Conservation (phyloP, 2,329 filamentous ascomycete genomes). For the Fusarium equiseti region DNA sequence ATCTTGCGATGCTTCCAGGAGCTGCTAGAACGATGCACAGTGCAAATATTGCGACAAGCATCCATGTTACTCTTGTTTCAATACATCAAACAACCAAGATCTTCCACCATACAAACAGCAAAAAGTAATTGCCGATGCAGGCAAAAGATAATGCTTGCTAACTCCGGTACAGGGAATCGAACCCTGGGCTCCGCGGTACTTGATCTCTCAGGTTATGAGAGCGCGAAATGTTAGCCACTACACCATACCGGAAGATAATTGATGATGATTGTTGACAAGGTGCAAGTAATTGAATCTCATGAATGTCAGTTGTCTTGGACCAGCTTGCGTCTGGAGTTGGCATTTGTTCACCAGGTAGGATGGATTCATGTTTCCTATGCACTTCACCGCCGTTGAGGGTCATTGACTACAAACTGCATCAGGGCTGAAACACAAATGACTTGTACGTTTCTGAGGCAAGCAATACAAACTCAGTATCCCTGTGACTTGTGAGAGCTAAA, state of each 20-base stretch:
- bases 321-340: too few species aligned
- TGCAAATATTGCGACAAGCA: background rate
- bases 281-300: fast-evolving
- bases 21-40: conserved; percentile 32
- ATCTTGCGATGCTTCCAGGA: conserved; percentile 15
- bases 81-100: background rate
- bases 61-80: background rate
- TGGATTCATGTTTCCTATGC: background rate
- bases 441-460: background rate
- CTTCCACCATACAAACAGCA: background rate
- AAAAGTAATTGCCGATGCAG: background rate
- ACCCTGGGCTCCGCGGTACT: conserved; percentile 10
- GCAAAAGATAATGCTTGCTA: background rate
- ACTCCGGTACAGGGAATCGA: conserved; percentile 13
- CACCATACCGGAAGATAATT: conserved; percentile 48
- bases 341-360: background rate
- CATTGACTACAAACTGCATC: fast-evolving
- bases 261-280: background rate
- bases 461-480: background rate
- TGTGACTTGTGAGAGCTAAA: background rate
- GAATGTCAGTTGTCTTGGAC: fast-evolving
- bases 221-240: conserved; percentile 48
- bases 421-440: background rate
- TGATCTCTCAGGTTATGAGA: conserved; percentile 5
- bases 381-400: background rate